Evolutionary conservation across 306 rosid species (phyloP).

Genomic region (Cicer arietinum): DNA sequence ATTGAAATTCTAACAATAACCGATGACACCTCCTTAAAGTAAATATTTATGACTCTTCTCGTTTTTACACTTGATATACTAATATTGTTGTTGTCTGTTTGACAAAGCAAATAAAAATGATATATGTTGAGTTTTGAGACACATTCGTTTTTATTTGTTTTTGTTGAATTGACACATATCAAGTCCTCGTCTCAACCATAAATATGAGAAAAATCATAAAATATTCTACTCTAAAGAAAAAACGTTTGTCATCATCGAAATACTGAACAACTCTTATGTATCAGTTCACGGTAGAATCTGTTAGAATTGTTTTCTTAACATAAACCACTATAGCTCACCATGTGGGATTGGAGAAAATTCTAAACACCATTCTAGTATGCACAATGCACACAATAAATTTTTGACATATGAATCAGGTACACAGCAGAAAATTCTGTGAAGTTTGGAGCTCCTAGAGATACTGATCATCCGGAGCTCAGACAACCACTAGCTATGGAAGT

Average conservation of each 20-base stretch:
- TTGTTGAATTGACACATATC: not conserved
- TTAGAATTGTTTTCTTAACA: no score
- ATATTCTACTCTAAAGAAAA: not conserved
- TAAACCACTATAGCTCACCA: no score
- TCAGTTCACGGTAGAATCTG: not conserved
- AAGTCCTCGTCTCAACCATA: not conserved
- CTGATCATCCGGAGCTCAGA: slow-evolving; percentile 75
- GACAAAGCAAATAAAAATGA: not conserved
- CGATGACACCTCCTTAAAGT: not conserved
- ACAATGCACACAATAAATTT: not conserved
- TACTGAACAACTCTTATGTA: not conserved
- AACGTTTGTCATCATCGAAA: not conserved
- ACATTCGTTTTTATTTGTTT: not conserved
- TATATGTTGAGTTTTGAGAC: not conserved
- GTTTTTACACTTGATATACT: not conserved
- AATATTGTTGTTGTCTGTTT: not conserved
- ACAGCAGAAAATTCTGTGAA: slow-evolving; percentile 68
- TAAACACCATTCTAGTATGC: not conserved
- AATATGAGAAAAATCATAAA: not conserved
- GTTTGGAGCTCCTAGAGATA: slow-evolving; percentile 69
- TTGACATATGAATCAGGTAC: slow-evolving; percentile 57
- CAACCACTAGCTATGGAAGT: slow-evolving; percentile 76
- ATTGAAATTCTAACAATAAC: no score
- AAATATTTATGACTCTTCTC: not conserved
- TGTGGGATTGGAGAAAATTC: no score